Evolutionary conservation across 73 alveolate species (phyloP).

Genomic region (Stentor roeselii): DNA sequence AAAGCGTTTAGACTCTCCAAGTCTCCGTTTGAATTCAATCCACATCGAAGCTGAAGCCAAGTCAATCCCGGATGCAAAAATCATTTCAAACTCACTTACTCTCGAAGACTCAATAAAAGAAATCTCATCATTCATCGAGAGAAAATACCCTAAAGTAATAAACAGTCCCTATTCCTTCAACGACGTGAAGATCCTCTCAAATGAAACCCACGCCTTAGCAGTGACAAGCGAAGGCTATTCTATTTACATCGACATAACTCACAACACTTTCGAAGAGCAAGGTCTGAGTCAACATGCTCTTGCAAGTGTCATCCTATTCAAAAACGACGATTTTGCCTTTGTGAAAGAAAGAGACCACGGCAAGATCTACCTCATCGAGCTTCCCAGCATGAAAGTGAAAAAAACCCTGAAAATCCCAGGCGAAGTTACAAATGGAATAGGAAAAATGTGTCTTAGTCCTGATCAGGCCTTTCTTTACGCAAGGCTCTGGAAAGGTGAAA

Average conservation of each 20-base stretch:
- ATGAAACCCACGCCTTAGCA: neutral
- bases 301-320: neutral
- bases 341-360: neutral
- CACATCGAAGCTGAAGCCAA: neutral
- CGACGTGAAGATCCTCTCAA: neutral
- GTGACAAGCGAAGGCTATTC: neutral
- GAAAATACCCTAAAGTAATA: neutral
- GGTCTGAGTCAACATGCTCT: neutral
- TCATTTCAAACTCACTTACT: neutral
- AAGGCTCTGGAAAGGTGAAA: constrained; percentile 1
- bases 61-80: neutral
- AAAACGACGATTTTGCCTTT: neutral
- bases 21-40: neutral
- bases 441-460: neutral
- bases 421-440: neutral
- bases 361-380: neutral
- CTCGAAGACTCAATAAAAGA: neutral
- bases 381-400: neutral
- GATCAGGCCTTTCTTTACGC: neutral
- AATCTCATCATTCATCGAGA: neutral
- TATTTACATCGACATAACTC: neutral
- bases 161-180: neutral
- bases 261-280: neutral
- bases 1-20: neutral
- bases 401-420: neutral